Percentiles rank a stretch among this genome's conserved stretches.
Evolutionary conservation across 768 basidiomycete genomes (phyloP).

Genomic region (Pleurotus ostreatus): DNA sequence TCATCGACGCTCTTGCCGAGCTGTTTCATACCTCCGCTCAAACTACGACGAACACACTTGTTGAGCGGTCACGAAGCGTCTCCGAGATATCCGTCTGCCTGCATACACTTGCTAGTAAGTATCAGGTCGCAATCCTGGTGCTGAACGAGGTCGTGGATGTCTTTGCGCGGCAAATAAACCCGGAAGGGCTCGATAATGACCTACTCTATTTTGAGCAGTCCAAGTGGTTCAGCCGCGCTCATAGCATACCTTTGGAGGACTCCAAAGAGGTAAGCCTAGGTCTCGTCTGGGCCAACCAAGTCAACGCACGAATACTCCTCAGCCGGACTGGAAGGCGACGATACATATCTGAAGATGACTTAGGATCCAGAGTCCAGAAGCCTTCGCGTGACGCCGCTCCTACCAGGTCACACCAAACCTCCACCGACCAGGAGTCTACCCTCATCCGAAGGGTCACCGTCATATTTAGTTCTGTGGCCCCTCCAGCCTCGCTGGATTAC

Average conservation of each 20-base stretch:
- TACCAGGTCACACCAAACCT: neutral
- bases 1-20: conserved; percentile 88
- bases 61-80: conserved; percentile 71
- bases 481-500: conserved; percentile 67
- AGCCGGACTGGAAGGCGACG: conserved; percentile 69
- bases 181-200: conserved; percentile 24
- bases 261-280: conserved; percentile 82
- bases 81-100: conserved; percentile 63
- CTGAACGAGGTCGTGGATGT: conserved; percentile 88
- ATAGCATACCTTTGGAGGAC: conserved; percentile 52
- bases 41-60: conserved; percentile 56
- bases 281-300: conserved; percentile 90
- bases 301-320: conserved; percentile 83
- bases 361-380: conserved; percentile 21
- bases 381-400: neutral
- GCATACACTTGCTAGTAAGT: conserved; percentile 61
- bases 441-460: conserved; percentile 71
- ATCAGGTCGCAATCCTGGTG: conserved; percentile 72
- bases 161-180: conserved; percentile 37
- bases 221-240: conserved; percentile 69
- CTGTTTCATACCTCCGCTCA: conserved; percentile 69
- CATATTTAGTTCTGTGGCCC: conserved; percentile 66
- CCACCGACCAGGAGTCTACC: conserved; percentile 36
- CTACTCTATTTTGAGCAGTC: conserved; percentile 71
- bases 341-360: conserved; percentile 38